Conservation (phyloP, 2,329 filamentous ascomycete genomes). For the Bipolaris gigantea region DNA sequence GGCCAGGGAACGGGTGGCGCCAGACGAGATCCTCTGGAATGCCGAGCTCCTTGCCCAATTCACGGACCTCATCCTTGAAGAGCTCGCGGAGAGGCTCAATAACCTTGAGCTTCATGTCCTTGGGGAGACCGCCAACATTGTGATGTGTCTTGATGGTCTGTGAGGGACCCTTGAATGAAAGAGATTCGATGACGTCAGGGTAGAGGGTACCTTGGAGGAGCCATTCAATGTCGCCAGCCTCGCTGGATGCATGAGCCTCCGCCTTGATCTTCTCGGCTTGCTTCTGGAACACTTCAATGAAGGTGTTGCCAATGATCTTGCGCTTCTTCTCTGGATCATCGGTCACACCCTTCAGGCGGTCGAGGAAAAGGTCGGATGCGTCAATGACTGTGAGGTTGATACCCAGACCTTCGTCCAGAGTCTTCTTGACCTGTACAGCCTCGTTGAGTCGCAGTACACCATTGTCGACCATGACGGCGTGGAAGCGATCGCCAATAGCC, state of each 20-base stretch:
- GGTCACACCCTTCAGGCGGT: constrained; percentile 70
- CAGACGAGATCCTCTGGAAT: constrained; percentile 76
- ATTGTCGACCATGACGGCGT: constrained; percentile 83
- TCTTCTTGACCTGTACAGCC: constrained; percentile 78
- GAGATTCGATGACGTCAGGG: constrained; percentile 71
- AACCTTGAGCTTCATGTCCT: constrained; percentile 65
- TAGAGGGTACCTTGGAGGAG: constrained; percentile 87
- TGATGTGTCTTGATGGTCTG: constrained; percentile 75
- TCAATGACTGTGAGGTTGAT: constrained; percentile 92
- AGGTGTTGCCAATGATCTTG: constrained; percentile 83
- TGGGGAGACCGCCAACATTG: constrained; percentile 70
- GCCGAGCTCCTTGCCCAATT: constrained; percentile 68
- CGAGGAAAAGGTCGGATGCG: constrained; percentile 75
- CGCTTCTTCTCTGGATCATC: constrained; percentile 83
- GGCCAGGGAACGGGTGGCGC: constrained; percentile 77
- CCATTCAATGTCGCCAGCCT: constrained; percentile 78
- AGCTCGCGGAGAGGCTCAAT: constrained; percentile 79
- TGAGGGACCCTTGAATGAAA: constrained; percentile 72
- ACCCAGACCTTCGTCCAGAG: constrained; percentile 74
- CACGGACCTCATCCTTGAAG: constrained; percentile 82
- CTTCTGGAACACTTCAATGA: constrained; percentile 82
- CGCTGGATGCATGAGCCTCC: constrained; percentile 65
- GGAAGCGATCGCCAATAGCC: constrained; percentile 83
- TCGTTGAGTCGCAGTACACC: constrained; percentile 86
- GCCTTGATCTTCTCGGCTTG: constrained; percentile 75